Evolutionary conservation across 2,329 filamentous ascomycete genomes (phyloP).

Genomic region (Akanthomyces dipterigenus): DNA sequence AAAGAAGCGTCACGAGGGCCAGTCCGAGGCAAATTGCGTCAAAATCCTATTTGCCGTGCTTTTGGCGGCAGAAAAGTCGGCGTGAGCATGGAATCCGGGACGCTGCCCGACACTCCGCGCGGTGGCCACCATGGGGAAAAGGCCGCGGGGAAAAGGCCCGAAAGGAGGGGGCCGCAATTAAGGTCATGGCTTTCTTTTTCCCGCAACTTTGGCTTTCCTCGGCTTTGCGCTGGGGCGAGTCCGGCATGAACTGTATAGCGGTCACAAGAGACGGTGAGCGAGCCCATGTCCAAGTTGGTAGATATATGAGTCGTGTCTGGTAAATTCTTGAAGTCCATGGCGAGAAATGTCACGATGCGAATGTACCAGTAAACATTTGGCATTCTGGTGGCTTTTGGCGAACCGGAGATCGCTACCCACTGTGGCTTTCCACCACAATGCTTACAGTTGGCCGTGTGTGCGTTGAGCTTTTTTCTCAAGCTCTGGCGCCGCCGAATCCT

Average conservation of each 20-base stretch:
- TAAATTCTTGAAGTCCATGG: background rate
- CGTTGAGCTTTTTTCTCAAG: background rate
- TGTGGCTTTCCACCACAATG: constrained; percentile 1
- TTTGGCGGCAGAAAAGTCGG: background rate
- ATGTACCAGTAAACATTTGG: background rate
- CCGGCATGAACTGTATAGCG: background rate
- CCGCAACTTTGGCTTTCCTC: background rate
- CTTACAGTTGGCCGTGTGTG: background rate
- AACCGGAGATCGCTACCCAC: constrained; percentile 7
- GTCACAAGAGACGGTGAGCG: background rate
- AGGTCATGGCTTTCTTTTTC: background rate
- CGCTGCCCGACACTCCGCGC: constrained; percentile 6
- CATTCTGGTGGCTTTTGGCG: background rate
- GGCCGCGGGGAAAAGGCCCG: constrained; percentile 10
- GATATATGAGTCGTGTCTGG: background rate
- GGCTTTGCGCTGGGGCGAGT: background rate
- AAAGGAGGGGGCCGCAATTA: background rate
- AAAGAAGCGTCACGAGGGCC: background rate
- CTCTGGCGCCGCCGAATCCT: background rate
- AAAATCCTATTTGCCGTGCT: background rate
- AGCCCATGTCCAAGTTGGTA: background rate
- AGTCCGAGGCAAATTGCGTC: background rate
- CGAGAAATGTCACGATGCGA: background rate
- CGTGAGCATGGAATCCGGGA: background rate
- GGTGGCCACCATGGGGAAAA: background rate